Conservation (phyloP, 805 yeast genomes). For the Wickerhamiella vanderwaltii region DNA sequence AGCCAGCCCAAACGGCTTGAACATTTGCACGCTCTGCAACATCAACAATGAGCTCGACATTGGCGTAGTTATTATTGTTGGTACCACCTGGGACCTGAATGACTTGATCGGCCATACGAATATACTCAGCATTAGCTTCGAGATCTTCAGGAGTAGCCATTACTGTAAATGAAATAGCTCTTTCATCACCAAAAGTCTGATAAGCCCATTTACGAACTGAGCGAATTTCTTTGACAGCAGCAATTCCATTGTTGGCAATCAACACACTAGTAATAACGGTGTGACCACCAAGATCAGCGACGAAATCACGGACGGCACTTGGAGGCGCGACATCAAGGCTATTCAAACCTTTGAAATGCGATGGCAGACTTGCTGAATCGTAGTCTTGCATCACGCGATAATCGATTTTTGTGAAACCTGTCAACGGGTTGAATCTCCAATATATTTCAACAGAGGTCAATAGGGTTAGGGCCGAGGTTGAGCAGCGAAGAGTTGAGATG, state of each 20-base stretch:
- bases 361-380: constrained; percentile 36
- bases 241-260: constrained; percentile 98
- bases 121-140: constrained; percentile 92
- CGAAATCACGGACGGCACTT: constrained; percentile 64
- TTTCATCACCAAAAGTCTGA: constrained; percentile 95
- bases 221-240: constrained; percentile 96
- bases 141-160: constrained; percentile 99
- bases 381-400: constrained; percentile 19
- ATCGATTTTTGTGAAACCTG: too few species aligned
- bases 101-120: constrained; percentile 97
- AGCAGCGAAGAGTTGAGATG: constrained; percentile 6
- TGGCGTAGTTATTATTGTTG: constrained; percentile 95
- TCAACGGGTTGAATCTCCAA: too few species aligned
- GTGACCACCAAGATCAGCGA: constrained; percentile 79
- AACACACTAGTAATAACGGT: constrained; percentile 74
- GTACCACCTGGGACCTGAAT: constrained; percentile 99
- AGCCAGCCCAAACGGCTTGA: constrained; percentile 99
- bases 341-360: constrained; percentile 73
- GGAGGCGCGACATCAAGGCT: constrained; percentile 66
- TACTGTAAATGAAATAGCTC: constrained; percentile 84
- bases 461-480: constrained; percentile 7
- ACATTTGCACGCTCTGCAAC: constrained; percentile 92
- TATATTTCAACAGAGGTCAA: too few species aligned
- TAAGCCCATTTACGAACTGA: constrained; percentile 98
- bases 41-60: constrained; percentile 93